phyloP scores from a whole-genome alignment of 2,329 filamentous ascomycete genomes.

The Clathrospora elynae region DNA sequence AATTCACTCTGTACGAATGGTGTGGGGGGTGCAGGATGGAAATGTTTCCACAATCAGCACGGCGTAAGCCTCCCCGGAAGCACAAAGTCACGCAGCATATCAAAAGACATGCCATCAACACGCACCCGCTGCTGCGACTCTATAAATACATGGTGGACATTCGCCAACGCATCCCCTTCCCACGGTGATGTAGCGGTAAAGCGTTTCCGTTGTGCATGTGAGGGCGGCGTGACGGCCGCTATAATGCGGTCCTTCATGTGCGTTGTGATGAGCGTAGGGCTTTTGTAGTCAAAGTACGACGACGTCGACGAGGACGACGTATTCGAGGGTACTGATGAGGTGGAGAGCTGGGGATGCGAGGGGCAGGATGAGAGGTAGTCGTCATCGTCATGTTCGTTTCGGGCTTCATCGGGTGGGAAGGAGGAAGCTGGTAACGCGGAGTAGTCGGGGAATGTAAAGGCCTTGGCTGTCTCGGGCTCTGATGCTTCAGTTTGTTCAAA shows the following conservation, averaged over 20 bases:
- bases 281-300: constrained; percentile 45
- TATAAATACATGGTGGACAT: constrained; percentile 40
- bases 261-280: constrained; percentile 27
- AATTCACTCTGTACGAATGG: no score
- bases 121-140: constrained; percentile 42
- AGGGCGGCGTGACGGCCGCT: constrained; percentile 40
- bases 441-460: constrained; percentile 28
- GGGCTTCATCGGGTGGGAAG: no score
- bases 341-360: constrained; percentile 34
- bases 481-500: constrained; percentile 27
- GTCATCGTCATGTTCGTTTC: constrained; percentile 21
- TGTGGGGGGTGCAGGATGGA: no score
- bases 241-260: constrained; percentile 37
- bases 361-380: constrained; percentile 34
- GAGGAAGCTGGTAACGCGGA: constrained; percentile 19
- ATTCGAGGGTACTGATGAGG: constrained; percentile 42
- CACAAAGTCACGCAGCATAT: constrained; percentile 40
- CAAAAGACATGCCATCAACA: constrained; percentile 46
- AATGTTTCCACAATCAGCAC: constrained; percentile 27
- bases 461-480: constrained; percentile 27
- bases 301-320: constrained; percentile 33
- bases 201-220: constrained; percentile 22
- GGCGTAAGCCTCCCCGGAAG: constrained; percentile 33
- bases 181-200: constrained; percentile 43
- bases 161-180: constrained; percentile 35